These are phyloP conservation scores for Dothideomycetes sp. DNA, from an alignment of 2,329 filamentous ascomycete species.

Conservation along the genomic window DNA sequence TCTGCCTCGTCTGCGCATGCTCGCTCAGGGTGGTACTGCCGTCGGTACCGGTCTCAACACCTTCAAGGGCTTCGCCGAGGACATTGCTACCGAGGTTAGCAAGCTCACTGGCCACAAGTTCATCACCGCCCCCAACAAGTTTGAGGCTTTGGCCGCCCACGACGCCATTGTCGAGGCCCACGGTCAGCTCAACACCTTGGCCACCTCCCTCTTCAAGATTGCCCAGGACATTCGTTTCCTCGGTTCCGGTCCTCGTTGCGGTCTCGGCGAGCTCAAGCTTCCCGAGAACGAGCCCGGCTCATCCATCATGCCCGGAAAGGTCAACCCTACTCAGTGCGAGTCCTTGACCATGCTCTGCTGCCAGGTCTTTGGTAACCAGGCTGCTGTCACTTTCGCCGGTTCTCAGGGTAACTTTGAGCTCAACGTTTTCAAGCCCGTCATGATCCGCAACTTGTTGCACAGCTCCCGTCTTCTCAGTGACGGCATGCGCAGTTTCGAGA, in stretches of 20 bases:
- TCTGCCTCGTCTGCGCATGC: slow-evolving; percentile 72
- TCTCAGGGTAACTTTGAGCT: slow-evolving; percentile 98
- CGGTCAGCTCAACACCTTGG: slow-evolving; percentile 87
- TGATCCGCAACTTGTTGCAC: slow-evolving; percentile 93
- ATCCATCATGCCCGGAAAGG: slow-evolving; percentile 98
- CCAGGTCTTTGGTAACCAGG: slow-evolving; percentile 96
- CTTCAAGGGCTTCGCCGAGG: slow-evolving; percentile 90
- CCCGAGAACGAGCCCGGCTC: slow-evolving; percentile 97
- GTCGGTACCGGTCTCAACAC: slow-evolving; percentile 98
- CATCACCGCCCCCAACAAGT: slow-evolving; percentile 97
- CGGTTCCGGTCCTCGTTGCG: slow-evolving; percentile 89
- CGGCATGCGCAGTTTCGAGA: slow-evolving; percentile 90
- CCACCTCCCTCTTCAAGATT: slow-evolving; percentile 89
- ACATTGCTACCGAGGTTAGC: slow-evolving; percentile 79
- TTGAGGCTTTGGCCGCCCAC: slow-evolving; percentile 91
- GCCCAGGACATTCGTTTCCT: slow-evolving; percentile 97
- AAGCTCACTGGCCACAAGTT: slow-evolving; percentile 91
- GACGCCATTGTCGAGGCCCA: slow-evolving; percentile 93
- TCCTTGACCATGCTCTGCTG: slow-evolving; percentile 95
- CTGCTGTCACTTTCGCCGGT: slow-evolving; percentile 83
- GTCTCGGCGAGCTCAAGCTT: slow-evolving; percentile 83
- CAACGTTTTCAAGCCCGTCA: slow-evolving; percentile 96
- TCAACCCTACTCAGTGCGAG: slow-evolving; percentile 98
- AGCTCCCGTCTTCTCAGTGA: slow-evolving; percentile 81
- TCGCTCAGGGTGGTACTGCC: slow-evolving; percentile 92